phyloP scores from a whole-genome alignment of 495 filamentous ascomycete species.

The Friedmanniomyces simplex region DNA sequence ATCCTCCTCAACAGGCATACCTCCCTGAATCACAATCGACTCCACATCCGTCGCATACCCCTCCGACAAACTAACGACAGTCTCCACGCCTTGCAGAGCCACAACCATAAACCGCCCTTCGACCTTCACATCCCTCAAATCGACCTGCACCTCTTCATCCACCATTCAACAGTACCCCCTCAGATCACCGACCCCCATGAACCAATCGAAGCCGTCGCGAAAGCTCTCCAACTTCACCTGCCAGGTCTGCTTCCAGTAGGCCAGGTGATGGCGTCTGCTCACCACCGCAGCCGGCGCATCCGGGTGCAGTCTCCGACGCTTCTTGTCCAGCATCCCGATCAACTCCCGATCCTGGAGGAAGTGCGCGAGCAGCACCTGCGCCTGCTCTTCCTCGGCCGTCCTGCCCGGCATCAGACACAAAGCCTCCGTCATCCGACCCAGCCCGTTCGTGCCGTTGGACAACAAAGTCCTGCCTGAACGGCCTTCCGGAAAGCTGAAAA shows the following conservation, averaged over 20 bases:
- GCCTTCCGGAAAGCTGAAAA: background rate
- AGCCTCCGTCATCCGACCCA: background rate
- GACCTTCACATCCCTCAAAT: background rate
- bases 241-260: background rate
- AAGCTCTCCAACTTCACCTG: background rate
- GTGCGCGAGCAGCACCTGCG: background rate
- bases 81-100: background rate
- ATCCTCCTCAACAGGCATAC: background rate
- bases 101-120: background rate
- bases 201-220: background rate
- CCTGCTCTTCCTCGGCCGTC: background rate
- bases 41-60: background rate
- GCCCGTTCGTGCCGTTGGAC: background rate
- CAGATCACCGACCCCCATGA: background rate
- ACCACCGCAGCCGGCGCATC: no score
- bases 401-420: background rate
- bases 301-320: background rate
- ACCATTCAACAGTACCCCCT: background rate
- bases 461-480: background rate
- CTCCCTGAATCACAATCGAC: background rate
- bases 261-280: background rate
- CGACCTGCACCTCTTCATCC: background rate
- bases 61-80: background rate
- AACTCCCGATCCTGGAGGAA: background rate
- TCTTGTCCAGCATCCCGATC: background rate